Evolutionary conservation across 768 basidiomycete genomes (phyloP), one percentile per base, ranked within the genome.

Genomic region (Mycena haematopus): DNA sequence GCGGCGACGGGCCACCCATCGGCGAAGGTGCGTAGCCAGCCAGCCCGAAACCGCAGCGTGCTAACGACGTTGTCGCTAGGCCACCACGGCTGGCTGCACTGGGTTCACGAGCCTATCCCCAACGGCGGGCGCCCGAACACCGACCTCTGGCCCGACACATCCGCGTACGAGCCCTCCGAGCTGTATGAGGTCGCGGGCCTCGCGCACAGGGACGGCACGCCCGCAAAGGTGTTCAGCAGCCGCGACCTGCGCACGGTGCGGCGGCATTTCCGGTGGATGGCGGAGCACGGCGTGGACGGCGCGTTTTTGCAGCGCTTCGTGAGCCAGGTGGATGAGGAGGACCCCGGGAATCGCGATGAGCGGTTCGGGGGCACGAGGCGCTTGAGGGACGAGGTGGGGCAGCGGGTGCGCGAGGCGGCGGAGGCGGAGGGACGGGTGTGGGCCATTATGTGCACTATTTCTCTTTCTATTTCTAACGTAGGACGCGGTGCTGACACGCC

Each of bases 1-100:
- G 77, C 1, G 87, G 86, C 19, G 90, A 91, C 67, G 89, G 91
- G 4, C 80, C 83, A 50, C 87, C 88, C 13, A 79, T 93, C 29
- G 82, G 80, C 56, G 86, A 86, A 72, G 86, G 87, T 84, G 56
- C 58, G 74, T 38, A 21, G 2, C 15, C 24, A 4, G 22, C 46
- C 5, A 22, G 7, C 11, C 49, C 22, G 35, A 17, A 36, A 17
- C 14, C n/a, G n/a, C n/a, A n/a, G 14, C 38, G 19, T 60, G 49
- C 50, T 55, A 33, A 63, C 40, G 7, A 14, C 7, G 4, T 2
- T 24, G 11, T 55, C 9, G n/a, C n/a, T 46, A 82, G 86, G 85
- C 2, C 92, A 93, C 69, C 90, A 92, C 67, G 92, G 92, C 29
- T 94, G 93, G 93, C 78, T 92, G 21, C 92, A 94, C 69, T 94